Evolutionary conservation across 2,329 filamentous ascomycete genomes (phyloP).

Genomic region (Hypoxylon sp.): DNA sequence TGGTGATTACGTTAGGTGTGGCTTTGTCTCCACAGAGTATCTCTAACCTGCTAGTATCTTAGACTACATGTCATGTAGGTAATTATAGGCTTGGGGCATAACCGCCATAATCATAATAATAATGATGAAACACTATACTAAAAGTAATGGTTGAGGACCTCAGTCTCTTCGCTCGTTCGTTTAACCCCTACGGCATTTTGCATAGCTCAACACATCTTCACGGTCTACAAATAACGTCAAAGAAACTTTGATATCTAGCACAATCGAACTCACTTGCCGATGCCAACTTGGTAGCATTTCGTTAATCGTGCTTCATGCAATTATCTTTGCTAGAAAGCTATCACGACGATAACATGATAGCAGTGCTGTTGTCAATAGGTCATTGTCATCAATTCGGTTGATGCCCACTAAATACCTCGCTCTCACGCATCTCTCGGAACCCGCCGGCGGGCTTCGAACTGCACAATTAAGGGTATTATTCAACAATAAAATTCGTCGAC

Average conservation of each 20-base stretch:
- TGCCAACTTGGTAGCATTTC: background rate
- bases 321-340: background rate
- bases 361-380: too few relatives aligned
- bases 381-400: background rate
- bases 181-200: background rate
- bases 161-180: background rate
- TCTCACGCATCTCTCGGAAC: background rate
- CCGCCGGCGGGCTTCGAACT: background rate
- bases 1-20: too few relatives aligned
- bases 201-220: background rate
- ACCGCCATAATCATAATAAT: too few relatives aligned
- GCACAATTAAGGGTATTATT: background rate
- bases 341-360: background rate
- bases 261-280: background rate
- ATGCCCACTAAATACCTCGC: background rate
- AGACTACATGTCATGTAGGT: too few relatives aligned
- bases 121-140: too few relatives aligned
- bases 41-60: too few relatives aligned
- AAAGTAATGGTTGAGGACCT: background rate
- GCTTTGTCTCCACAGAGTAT: too few relatives aligned
- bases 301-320: background rate
- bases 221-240: background rate
- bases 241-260: background rate
- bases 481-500: too few relatives aligned
- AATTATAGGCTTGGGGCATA: too few relatives aligned